Conservation (phyloP, 805 yeast species). For the Sungouiella thailandica region DNA sequence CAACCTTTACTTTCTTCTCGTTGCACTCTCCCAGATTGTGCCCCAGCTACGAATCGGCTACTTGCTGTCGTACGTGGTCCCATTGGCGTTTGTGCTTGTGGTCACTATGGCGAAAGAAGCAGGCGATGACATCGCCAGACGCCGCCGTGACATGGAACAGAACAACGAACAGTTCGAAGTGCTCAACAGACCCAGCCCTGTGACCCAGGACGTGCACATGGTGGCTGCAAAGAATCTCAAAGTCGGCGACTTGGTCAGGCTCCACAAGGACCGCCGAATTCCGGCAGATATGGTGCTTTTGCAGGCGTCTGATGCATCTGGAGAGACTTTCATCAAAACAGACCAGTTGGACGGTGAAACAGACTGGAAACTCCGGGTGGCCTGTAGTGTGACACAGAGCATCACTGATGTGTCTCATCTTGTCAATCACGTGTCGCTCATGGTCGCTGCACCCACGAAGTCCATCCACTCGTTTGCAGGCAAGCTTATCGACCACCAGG, state of each 20-base stretch:
- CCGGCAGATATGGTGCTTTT: slow-evolving; percentile 91
- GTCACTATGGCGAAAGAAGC: slow-evolving; percentile 97
- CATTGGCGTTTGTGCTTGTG: slow-evolving; percentile 83
- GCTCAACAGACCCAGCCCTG: slow-evolving; percentile 26
- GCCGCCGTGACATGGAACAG: slow-evolving; percentile 86
- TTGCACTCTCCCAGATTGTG: slow-evolving; percentile 88
- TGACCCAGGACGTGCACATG: slow-evolving; percentile 24
- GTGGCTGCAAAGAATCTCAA: slow-evolving; percentile 54
- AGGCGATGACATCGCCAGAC: slow-evolving; percentile 83
- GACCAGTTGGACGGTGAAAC: slow-evolving; percentile 99
- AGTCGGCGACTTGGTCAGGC: slow-evolving; percentile 80
- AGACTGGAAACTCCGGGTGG: slow-evolving; percentile 92
- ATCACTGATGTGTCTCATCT: slow-evolving; percentile 44
- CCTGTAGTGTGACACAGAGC: slow-evolving; percentile 66
- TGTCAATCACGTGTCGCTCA: slow-evolving; percentile 42
- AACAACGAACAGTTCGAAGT: slow-evolving; percentile 81
- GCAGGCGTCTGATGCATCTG: slow-evolving; percentile 66
- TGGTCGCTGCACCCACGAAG: slow-evolving; percentile 83
- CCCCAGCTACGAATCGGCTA: slow-evolving; percentile 92
- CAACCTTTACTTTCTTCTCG: slow-evolving; percentile 85
- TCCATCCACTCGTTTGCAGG: slow-evolving; percentile 81
- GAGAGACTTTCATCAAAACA: slow-evolving; percentile 87
- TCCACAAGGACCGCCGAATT: slow-evolving; percentile 77
- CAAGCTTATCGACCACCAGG: slow-evolving; percentile 49
- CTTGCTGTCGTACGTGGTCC: slow-evolving; percentile 87